A percentile compares a stretch with the other conserved stretches of the same genome.
These are phyloP conservation scores for Annona cherimola DNA, from an alignment of 164 flowering plant genomes.

Conservation along the genomic window DNA sequence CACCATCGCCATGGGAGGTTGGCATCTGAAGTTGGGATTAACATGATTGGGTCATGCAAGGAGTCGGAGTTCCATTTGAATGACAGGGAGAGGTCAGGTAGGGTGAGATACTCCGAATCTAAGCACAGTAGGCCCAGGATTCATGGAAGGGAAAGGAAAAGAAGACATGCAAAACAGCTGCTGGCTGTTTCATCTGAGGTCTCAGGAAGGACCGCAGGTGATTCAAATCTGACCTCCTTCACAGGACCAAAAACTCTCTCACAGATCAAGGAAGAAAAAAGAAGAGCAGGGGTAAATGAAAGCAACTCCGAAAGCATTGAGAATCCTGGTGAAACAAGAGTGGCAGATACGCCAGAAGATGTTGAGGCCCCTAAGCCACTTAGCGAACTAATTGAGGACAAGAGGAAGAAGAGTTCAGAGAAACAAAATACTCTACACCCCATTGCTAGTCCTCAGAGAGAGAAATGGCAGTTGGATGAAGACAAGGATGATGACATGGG, in stretches of 20 bases:
- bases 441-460: slow-evolving; percentile 1
- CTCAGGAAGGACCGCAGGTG: slow-evolving; percentile 20
- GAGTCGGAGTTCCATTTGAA: slow-evolving; percentile 13
- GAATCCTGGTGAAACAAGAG: not conserved
- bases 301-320: slow-evolving; percentile 12
- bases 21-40: slow-evolving; percentile 30
- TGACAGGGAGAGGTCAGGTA: slow-evolving; percentile 6
- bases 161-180: slow-evolving; percentile 14
- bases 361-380: slow-evolving; percentile 58
- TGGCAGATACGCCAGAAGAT: slow-evolving; percentile 8
- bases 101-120: slow-evolving; percentile 16
- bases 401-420: slow-evolving; percentile 18
- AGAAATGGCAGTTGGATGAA: slow-evolving; percentile 2
- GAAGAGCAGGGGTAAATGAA: slow-evolving; percentile 25
- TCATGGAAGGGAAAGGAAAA: slow-evolving; percentile 22
- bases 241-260: slow-evolving; percentile 58
- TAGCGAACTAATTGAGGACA: slow-evolving; percentile 47
- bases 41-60: slow-evolving; percentile 14
- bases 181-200: slow-evolving; percentile 20
- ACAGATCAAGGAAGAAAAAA: slow-evolving; percentile 56
- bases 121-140: slow-evolving; percentile 15
- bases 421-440: not conserved
- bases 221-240: slow-evolving; percentile 27
- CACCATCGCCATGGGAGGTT: slow-evolving; percentile 24
- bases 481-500: not conserved